Evolutionary conservation across 768 basidiomycete genomes (phyloP).

Genomic region (Filobasidium floriforme): DNA sequence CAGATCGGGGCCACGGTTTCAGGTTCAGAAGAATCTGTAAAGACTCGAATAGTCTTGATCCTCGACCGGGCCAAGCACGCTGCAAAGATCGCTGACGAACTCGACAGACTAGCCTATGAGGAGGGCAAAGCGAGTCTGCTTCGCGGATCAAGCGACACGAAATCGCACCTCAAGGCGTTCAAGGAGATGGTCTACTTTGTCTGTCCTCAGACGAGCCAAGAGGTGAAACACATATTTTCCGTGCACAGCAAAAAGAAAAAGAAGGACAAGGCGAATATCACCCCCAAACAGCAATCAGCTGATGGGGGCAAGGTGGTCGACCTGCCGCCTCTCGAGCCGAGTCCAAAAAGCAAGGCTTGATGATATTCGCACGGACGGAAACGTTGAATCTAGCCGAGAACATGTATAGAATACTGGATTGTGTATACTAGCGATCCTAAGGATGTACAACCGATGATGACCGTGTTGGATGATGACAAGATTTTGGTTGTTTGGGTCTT

Average conservation of each 20-base stretch:
- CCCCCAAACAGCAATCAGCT: neutral
- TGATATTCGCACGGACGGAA: neutral
- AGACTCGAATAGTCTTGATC: neutral
- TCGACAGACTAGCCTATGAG: neutral
- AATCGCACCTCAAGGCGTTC: neutral
- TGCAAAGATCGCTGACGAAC: neutral
- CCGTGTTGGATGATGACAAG: slow-evolving; percentile 1
- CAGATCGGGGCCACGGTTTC: neutral
- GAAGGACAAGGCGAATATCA: neutral
- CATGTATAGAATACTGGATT: too few relatives aligned
- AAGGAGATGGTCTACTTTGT: slow-evolving; percentile 1
- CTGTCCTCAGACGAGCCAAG: neutral
- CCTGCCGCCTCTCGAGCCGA: neutral
- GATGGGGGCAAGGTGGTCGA: neutral
- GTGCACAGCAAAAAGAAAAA: neutral
- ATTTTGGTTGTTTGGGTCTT: neutral
- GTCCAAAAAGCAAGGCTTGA: neutral
- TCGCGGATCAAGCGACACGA: too few relatives aligned
- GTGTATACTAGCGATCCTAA: too few relatives aligned
- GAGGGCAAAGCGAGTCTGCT: neutral
- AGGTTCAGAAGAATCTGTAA: neutral
- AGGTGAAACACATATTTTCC: neutral
- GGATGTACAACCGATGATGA: slow-evolving; percentile 3
- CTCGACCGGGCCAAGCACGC: neutral
- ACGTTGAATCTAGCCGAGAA: too few relatives aligned